These are phyloP conservation scores for Camelina sativa DNA, from an alignment of 345 rosid species.

Conservation along the genomic window DNA sequence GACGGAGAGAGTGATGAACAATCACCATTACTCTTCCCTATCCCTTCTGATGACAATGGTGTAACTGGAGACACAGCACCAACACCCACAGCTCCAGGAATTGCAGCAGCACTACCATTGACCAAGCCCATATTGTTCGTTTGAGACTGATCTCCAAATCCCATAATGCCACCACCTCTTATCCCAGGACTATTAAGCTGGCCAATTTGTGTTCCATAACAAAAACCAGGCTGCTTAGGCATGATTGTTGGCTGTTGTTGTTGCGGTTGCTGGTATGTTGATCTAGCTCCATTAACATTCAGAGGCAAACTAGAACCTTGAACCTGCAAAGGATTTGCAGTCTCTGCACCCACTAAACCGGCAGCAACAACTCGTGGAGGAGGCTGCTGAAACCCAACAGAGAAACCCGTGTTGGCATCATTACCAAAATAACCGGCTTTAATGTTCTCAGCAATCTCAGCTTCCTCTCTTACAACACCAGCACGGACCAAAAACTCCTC, in stretches of 20 bases:
- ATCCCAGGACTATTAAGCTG: constrained; percentile 57
- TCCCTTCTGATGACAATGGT: constrained; percentile 75
- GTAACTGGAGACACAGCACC: constrained; percentile 72
- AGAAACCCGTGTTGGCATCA: constrained; percentile 47
- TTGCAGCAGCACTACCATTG: constrained; percentile 59
- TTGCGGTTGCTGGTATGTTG: constrained; percentile 47
- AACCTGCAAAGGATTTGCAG: constrained; percentile 47
- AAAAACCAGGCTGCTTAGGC: constrained; percentile 66
- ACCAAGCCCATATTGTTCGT: constrained; percentile 47
- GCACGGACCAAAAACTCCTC: constrained; percentile 94
- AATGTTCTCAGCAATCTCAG: constrained; percentile 36
- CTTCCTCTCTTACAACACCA: constrained; percentile 88
- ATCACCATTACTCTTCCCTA: constrained; percentile 79
- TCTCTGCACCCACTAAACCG: constrained; percentile 50
- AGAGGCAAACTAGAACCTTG: constrained; percentile 68
- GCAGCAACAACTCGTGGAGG: constrained; percentile 36
- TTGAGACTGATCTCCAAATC: constrained; percentile 63
- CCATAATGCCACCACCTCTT: constrained; percentile 61
- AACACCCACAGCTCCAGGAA: constrained; percentile 51
- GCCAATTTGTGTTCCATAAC: constrained; percentile 56
- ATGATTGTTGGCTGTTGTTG: constrained; percentile 64
- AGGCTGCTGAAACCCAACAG: constrained; percentile 64
- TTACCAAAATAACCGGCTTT: constrained; percentile 54
- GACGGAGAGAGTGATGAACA: constrained; percentile 79
- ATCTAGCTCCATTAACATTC: constrained; percentile 67